Evolutionary conservation across 805 yeast species (phyloP).

Genomic region (Blastobotrys parvus): DNA sequence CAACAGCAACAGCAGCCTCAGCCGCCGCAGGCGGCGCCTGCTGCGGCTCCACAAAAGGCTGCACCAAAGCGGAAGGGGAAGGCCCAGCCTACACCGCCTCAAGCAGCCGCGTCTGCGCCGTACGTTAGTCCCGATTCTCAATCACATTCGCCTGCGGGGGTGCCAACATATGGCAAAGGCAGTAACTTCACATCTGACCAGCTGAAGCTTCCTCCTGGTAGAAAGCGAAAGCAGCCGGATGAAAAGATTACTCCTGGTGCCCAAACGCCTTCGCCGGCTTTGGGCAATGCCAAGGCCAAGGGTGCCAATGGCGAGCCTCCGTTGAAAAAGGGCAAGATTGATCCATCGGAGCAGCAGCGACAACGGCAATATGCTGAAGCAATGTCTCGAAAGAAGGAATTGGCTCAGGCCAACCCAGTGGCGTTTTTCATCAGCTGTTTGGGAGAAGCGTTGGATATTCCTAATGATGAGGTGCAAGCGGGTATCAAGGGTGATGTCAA

Average conservation of each 20-base stretch:
- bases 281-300: slow-evolving; percentile 10
- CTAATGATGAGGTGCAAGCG: slow-evolving; percentile 22
- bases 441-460: slow-evolving; percentile 28
- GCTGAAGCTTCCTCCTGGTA: slow-evolving; percentile 18
- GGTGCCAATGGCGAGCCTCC: slow-evolving; percentile 8
- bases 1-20: slow-evolving; percentile 6
- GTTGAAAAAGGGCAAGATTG: slow-evolving; percentile 16
- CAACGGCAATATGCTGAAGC: slow-evolving; percentile 8
- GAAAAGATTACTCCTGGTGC: slow-evolving; percentile 7
- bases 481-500: slow-evolving; percentile 8
- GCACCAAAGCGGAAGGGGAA: background rate
- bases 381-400: slow-evolving; percentile 20
- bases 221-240: slow-evolving; percentile 7
- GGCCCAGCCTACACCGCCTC: background rate
- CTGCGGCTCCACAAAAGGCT: background rate
- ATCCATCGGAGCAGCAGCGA: slow-evolving; percentile 8
- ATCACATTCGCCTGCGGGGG: slow-evolving; percentile 16
- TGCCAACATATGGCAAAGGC: slow-evolving; percentile 18
- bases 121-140: background rate
- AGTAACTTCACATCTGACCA: slow-evolving; percentile 21
- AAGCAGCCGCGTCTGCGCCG: background rate
- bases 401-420: slow-evolving; percentile 25
- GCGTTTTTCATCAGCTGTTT: slow-evolving; percentile 26
- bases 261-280: slow-evolving; percentile 13
- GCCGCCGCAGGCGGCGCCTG: slow-evolving; percentile 1